phyloP scores from a whole-genome alignment of 2,329 filamentous ascomycete species.

The Ceratocystis cubensis region DNA sequence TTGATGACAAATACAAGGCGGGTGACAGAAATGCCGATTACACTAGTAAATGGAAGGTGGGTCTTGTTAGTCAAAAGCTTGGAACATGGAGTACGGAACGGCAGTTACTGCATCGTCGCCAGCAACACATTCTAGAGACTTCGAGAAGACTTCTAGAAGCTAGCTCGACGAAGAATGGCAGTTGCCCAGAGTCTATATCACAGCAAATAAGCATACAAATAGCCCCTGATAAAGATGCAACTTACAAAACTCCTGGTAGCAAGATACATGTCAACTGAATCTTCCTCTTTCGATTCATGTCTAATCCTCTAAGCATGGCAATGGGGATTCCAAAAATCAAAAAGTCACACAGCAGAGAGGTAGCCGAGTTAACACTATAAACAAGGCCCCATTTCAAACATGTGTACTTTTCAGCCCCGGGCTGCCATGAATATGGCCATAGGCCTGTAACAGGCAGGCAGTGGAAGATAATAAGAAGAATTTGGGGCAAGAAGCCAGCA shows the following conservation, averaged over 20 bases:
- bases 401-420: constrained; percentile 30
- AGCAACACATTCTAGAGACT: not conserved
- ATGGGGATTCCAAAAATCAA: constrained; percentile 39
- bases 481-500: constrained; percentile 35
- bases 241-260: constrained; percentile 38
- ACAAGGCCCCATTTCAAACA: constrained; percentile 41
- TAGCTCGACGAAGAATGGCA: not conserved
- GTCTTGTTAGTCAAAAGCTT: too few species aligned
- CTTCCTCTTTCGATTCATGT: constrained; percentile 34
- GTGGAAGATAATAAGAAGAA: constrained; percentile 40
- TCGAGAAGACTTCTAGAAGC: not conserved
- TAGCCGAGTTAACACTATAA: constrained; percentile 38
- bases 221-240: not conserved
- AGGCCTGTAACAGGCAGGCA: constrained; percentile 38
- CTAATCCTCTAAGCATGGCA: constrained; percentile 35
- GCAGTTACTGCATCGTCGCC: not conserved
- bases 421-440: constrained; percentile 40
- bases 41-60: constrained; percentile 27
- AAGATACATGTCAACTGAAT: constrained; percentile 37
- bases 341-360: constrained; percentile 39
- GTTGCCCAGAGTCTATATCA: not conserved
- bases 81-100: too few species aligned
- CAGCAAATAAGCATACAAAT: too few species aligned
- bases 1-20: constrained; percentile 37
- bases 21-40: constrained; percentile 37